Percentiles rank a stretch among this genome's conserved stretches.
Conservation (phyloP, 2,329 filamentous ascomycete species). For the Coniochaeta ligniaria region DNA sequence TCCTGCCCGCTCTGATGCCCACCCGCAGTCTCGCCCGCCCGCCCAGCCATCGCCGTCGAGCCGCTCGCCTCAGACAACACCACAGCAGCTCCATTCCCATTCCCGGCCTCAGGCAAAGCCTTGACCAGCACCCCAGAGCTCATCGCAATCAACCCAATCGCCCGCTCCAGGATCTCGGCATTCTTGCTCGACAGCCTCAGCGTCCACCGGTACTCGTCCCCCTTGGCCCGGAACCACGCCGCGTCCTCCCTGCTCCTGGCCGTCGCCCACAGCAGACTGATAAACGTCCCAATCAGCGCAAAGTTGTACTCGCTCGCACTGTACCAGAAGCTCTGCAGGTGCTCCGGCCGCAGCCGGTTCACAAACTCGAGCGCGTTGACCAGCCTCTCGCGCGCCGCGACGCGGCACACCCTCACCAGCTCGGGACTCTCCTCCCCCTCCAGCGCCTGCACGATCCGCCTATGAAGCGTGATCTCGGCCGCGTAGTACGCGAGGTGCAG, state of each 20-base stretch:
- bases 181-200: not conserved
- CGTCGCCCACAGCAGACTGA: not conserved
- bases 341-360: not conserved
- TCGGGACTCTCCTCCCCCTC: not conserved
- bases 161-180: not conserved
- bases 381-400: not conserved
- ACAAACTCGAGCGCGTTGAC: not conserved
- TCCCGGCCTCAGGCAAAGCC: not conserved
- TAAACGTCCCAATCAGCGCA: not conserved
- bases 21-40: not conserved
- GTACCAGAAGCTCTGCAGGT: not conserved
- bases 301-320: not conserved
- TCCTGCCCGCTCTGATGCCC: not conserved
- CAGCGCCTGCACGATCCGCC: conserved; percentile 29
- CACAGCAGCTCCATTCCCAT: not conserved
- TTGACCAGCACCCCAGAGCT: not conserved
- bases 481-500: conserved; percentile 44
- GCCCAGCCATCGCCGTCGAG: not conserved
- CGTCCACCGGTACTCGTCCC: not conserved
- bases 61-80: not conserved
- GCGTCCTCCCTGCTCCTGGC: not conserved
- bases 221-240: not conserved
- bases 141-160: not conserved
- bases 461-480: conserved; percentile 43
- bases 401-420: not conserved